Conservation (phyloP, 225 moss, liverwort and hornwort species). For the Rhytidiadelphus loreus region DNA sequence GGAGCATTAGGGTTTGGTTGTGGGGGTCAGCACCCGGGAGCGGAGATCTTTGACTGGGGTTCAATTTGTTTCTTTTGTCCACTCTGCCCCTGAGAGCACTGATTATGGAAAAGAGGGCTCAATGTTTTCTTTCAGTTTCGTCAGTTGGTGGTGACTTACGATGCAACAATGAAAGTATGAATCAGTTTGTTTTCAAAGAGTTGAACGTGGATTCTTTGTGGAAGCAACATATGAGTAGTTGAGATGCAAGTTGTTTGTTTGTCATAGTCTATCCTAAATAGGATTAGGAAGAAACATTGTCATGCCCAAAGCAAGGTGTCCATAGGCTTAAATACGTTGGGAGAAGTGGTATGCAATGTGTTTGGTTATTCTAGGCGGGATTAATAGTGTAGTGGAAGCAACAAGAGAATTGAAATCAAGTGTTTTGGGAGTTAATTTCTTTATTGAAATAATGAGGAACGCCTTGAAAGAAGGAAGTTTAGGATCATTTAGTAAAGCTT, state of each 20-base stretch:
- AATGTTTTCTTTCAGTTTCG: no score
- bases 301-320: background rate
- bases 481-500: no score
- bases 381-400: background rate
- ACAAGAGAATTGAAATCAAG: background rate
- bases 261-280: background rate
- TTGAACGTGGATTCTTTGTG: background rate
- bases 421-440: background rate
- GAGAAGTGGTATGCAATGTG: no score
- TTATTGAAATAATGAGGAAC: background rate
- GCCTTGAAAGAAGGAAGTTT: background rate
- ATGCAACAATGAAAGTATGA: background rate
- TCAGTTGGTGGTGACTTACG: background rate
- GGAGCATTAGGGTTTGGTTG: background rate
- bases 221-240: background rate
- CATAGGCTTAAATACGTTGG: background rate
- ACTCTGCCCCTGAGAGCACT: no score
- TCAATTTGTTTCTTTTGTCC: background rate
- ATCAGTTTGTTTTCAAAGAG: background rate
- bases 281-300: background rate
- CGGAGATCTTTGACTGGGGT: background rate
- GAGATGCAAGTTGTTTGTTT: background rate
- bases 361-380: no score
- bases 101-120: no score
- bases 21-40: background rate